Base-by-base conservation (phyloP, 106 monocot species). In the Posidonia australis region DNA sequence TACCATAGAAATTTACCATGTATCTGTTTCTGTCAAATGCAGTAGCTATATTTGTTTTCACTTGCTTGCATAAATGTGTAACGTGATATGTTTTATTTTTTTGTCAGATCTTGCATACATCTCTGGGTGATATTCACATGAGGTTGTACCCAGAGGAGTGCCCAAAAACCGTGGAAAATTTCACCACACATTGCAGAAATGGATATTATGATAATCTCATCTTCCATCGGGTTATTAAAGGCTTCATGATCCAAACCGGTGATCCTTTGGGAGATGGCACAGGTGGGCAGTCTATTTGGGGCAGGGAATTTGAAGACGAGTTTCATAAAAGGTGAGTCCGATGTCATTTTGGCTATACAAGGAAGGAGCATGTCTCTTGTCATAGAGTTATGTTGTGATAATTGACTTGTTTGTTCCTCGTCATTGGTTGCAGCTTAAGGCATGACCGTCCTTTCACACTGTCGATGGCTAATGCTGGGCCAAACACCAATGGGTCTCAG, bases 171-270 rank as follows among this genome's bases (percentile, higher is more conserved):
- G 96, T 98, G 60, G 96, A 98, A 72, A 98, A 98, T 72, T 98
- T 98, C 73, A 98, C 87, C 21, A 98, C 96, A 25, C 96, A 90
- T 48, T 90, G 96, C 67, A 79, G 74, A 70, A 98, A 98, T 75
- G 96, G 96, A 11, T 98, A 98, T 73, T 98, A 98, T 68, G 96
- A 98, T 45, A 98, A 98, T 79, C 84, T 91, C 47, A 98, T 98
- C 59, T 98, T 98, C 68, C 96, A 98, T 56, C 77, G 96, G 32
- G 96, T 98, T 41, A 98, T 98, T 32, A 84, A 83, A 68, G 96
- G 96, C 20, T 98, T 98, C 72, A 98, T 98, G 96, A 74, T 98
- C 51, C 96, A 98, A 72, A 98, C 90, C 3, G 96, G 96, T 10
- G 96, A 98, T 79, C 96, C 96, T 63, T 76, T 90, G 55, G 96